Evolutionary conservation across 306 rosid species (phyloP), one percentile per base, ranked within the genome.

Genomic region (Acacia crassicarpa): DNA sequence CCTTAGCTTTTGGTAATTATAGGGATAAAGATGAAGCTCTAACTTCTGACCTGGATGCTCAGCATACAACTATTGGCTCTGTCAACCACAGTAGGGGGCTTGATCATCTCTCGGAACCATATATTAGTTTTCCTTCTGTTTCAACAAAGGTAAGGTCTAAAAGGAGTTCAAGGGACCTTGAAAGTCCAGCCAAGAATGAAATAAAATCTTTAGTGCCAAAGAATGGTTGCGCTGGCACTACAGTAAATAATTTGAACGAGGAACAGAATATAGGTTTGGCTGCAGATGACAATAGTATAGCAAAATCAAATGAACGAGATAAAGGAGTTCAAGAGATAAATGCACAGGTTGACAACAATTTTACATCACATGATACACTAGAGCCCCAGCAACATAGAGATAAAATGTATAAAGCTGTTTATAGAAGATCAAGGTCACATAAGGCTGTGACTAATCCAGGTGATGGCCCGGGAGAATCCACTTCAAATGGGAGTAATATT

Each of bases 371-470:
- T 80, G 89, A 83, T 83, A 80, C 84, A 48, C 79, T 43, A 30
- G 89, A 87, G 78, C 85, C 90, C 79, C 86, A 61, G 70, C 72
- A 82, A 45, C 75, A 70, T 54, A 83, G 85, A 77, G 90, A 93
- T 84, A 92, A 86, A 90, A 90, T 89, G 97, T 94, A 77, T 75
- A 89, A 81, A 84, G 94, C 92, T 69, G 97, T 92, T 80, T 96
- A 96, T 83, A 88, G 84, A 81, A 91, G 99, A 84, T 80, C 93
- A 54, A 93, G 88, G 70, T 84, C 94, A 43, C 90, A 90, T 70
- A 94, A 76, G 82, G 87, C 89, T 62, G 86, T 72, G 82, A 53
- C 79, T 83, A 89, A 84, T 84, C 12, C 83, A 70, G 90, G 86
- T 81, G 88, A 84, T 72, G 85, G 83, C 71, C 66, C 72, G 67